Conservation (phyloP, 1,284 basidiomycete genomes). For the Mycena sp. region DNA sequence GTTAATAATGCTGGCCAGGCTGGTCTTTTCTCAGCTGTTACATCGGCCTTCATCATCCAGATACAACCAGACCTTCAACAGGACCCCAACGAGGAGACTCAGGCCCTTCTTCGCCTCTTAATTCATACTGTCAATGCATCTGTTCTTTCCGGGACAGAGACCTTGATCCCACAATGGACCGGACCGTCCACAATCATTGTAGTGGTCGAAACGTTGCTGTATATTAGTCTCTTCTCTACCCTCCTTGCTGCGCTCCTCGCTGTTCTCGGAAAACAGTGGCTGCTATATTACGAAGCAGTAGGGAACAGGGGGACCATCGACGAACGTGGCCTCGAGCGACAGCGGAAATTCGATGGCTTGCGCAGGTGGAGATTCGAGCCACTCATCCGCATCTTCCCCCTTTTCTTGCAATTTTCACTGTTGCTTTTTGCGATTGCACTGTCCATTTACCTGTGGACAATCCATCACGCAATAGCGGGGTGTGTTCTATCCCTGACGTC, state of each 20-base stretch:
- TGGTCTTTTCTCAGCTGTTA: background rate
- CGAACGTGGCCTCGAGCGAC: background rate
- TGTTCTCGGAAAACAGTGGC: background rate
- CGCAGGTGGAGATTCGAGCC: background rate
- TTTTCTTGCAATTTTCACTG: background rate
- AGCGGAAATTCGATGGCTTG: background rate
- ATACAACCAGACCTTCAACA: background rate
- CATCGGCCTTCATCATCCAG: background rate
- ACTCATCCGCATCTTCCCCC: background rate
- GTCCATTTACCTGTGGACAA: background rate
- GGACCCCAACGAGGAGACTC: background rate
- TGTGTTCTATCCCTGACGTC: background rate
- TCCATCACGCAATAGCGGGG: background rate
- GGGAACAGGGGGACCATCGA: background rate
- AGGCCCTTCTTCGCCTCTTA: background rate
- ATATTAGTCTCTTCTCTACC: background rate
- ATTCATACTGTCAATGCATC: background rate
- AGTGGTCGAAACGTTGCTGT: background rate
- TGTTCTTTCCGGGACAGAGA: background rate
- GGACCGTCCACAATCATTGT: background rate
- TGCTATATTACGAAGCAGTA: background rate
- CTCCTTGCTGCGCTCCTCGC: background rate
- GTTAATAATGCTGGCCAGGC: background rate
- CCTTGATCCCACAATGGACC: background rate
- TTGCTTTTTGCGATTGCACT: background rate